These are phyloP conservation scores for Pholiota molesta DNA, from an alignment of 768 basidiomycete genomes.

Conservation along the genomic window DNA sequence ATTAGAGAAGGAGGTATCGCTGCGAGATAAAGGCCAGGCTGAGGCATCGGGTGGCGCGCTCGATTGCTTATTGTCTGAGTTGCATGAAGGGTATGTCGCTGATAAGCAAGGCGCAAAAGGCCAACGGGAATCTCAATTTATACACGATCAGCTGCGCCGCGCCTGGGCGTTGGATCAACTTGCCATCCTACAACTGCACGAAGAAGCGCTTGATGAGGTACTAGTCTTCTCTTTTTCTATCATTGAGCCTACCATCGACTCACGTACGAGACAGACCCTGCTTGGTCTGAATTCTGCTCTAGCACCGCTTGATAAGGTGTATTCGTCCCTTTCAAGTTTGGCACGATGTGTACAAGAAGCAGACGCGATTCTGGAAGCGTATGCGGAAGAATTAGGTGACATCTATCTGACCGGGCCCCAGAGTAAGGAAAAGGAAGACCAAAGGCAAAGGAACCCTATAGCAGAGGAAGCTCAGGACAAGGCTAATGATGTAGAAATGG, in stretches of 20 bases:
- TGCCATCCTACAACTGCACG: slow-evolving; percentile 14
- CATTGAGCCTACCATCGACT: not conserved
- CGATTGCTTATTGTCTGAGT: slow-evolving; percentile 7
- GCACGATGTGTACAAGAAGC: slow-evolving; percentile 18
- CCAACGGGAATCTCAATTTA: not conserved
- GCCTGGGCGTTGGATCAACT: slow-evolving; percentile 26
- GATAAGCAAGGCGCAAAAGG: not conserved
- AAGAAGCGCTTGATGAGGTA: slow-evolving; percentile 20
- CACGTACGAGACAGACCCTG: slow-evolving; percentile 7
- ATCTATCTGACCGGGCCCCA: slow-evolving; percentile 8
- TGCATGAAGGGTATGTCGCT: slow-evolving; percentile 5
- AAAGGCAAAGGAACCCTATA: not conserved
- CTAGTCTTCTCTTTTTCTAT: not conserved
- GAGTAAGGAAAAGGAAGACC: not conserved
- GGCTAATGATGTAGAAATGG: slow-evolving; percentile 9
- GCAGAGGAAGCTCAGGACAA: not conserved
- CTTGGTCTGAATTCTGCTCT: slow-evolving; percentile 10
- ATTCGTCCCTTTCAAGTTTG: slow-evolving; percentile 11
- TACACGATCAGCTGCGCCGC: slow-evolving; percentile 11
- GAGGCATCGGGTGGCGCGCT: not conserved
- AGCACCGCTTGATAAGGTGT: slow-evolving; percentile 19
- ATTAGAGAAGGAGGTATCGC: slow-evolving; percentile 13
- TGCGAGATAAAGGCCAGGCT: not conserved
- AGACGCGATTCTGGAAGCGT: slow-evolving; percentile 25
- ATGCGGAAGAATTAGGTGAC: slow-evolving; percentile 26